These are phyloP conservation scores for Flaveria trinervia DNA, from an alignment of 129 eudicot genomes.

Conservation along the genomic window DNA sequence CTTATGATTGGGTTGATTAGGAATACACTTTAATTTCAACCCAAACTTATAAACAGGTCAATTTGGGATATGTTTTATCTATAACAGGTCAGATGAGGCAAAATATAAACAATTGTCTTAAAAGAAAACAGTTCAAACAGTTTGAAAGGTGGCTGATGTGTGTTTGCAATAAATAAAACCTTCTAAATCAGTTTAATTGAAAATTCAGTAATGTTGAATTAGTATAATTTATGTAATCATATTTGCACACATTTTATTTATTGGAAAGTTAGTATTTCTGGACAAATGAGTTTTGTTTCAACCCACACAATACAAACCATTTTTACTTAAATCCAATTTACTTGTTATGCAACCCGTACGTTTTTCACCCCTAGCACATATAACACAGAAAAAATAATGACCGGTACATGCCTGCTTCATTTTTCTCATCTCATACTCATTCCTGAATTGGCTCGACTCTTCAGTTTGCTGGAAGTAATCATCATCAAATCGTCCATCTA, in stretches of 20 bases:
- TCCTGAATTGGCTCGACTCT: slow-evolving; percentile 78
- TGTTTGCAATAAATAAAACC: neutral
- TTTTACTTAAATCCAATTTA: neutral
- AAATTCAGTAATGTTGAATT: neutral
- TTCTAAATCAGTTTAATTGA: neutral
- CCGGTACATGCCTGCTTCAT: slow-evolving; percentile 65
- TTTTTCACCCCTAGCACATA: neutral
- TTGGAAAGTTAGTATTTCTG: neutral
- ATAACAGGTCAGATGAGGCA: neutral
- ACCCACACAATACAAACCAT: neutral
- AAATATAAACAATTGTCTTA: neutral
- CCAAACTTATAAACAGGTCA: neutral
- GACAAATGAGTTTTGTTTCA: neutral
- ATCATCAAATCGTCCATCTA: slow-evolving; percentile 74
- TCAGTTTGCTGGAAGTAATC: slow-evolving; percentile 79
- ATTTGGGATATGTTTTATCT: neutral
- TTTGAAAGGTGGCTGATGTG: neutral
- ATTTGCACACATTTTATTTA: neutral
- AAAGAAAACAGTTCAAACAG: neutral
- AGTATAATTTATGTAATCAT: neutral
- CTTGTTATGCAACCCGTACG: neutral
- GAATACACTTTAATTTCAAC: neutral
- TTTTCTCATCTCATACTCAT: slow-evolving; percentile 90
- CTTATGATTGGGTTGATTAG: neutral
- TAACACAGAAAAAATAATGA: slow-evolving; percentile 4